Evolutionary conservation across 441 rosid genomes (phyloP), one percentile per base, ranked within the genome.

Genomic region (Syzygium malaccense): DNA sequence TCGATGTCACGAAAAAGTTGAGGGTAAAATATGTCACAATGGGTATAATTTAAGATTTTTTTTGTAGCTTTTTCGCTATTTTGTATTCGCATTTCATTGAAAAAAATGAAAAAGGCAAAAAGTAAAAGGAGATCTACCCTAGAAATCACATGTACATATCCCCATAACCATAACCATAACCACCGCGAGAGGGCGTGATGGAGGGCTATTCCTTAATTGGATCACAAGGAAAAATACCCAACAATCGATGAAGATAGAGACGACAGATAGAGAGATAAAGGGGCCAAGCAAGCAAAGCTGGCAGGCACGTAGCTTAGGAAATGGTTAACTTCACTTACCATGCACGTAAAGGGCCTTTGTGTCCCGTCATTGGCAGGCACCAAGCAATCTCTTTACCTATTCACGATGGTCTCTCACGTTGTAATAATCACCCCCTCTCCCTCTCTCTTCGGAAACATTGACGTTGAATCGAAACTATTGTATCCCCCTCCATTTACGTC

Each of bases 311-410:
- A 71, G 51, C 83, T 75, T 75, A 41, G 83, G 83, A 75, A 41
- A 75, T 75, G 53, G 83, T 64, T 89, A 89, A 91, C 91, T 91
- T 93, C 94, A 91, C 95, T 93, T 94, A 85, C 91, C 92, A 90
- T 90, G 88, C 91, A 93, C 91, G 94, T 90, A 93, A 92, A 87
- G 90, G 93, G 93, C 60, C 51, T 13, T 12, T 5, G 88, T 92
- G 92, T 92, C 93, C 88, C 92, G 53, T 60, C 49, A 86, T 57
- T 56, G 84, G 88, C 89, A 87, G 92, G 91, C 95, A 91, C 49
- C 79, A 93, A 91, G 90, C 93, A 91, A 89, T 75, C 90, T 75
- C 23, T 19, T 89, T 78, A 87, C 87, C 54, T 55, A 49, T 89
- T 87, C 87, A 84, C 62, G 58, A 87, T 87, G 86, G 45, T 88